Conservation (phyloP, 1,284 basidiomycete species). For the Ganoderma lingzhi region DNA sequence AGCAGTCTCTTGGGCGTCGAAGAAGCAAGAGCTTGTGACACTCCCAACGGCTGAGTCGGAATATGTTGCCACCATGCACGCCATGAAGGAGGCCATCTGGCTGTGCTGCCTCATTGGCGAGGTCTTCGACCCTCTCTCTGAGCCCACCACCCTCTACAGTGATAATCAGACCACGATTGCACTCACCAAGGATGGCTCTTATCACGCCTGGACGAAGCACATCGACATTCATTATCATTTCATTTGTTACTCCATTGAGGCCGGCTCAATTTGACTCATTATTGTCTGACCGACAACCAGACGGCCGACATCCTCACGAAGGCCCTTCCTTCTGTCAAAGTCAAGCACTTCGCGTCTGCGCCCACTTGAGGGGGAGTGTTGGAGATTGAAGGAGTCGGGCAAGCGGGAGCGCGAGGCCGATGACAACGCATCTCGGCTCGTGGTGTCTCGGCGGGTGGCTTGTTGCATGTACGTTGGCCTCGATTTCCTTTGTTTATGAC, state of each 20-base stretch:
- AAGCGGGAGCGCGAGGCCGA: no score
- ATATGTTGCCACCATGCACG: no score
- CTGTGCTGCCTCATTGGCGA: no score
- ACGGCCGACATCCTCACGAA: slow-evolving; percentile 23
- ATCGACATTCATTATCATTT: slow-evolving; percentile 45
- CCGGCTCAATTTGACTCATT: slow-evolving; percentile 26
- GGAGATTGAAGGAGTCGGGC: no score
- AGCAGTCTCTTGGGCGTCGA: slow-evolving; percentile 43
- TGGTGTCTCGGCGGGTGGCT: not conserved
- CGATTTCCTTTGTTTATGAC: no score
- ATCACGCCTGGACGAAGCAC: slow-evolving; percentile 43
- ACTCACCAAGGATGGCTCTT: slow-evolving; percentile 37
- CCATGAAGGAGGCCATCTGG: no score
- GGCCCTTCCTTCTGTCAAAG: slow-evolving; percentile 24
- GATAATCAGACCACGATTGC: slow-evolving; percentile 45
- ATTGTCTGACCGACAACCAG: slow-evolving; percentile 10
- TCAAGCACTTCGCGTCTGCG: no score
- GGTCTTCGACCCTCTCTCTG: no score
- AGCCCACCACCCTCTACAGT: no score
- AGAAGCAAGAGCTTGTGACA: slow-evolving; percentile 42
- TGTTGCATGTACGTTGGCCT: no score
- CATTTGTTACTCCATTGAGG: slow-evolving; percentile 41
- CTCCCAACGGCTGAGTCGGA: no score
- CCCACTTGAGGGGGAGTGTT: no score
- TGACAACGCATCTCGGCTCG: not conserved